Base-by-base conservation (phyloP, 1,284 basidiomycete genomes). In the Naganishia sp. region DNA sequence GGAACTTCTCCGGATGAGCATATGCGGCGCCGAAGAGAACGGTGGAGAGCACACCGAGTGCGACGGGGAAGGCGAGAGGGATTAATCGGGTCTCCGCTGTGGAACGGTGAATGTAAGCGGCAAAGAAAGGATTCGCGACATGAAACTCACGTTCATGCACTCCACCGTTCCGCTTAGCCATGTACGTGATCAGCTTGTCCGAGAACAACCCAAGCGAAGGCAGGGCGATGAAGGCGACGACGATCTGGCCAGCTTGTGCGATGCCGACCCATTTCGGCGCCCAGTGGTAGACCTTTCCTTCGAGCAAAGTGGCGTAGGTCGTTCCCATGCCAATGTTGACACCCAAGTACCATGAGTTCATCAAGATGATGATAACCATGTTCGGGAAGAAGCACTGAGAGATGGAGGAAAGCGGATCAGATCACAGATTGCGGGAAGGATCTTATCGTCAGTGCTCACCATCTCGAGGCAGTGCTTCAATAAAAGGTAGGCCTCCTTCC, bases 271-370 rank as follows among this genome's bases (percentile, higher is more conserved):
- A 57, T 33, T 57, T 57, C 3, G 55, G 55, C 31, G 55, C 55
- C 55, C 55, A 57, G 44, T 57, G 44, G 28, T 57, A 57, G 28
- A 44, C 43, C n/a, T 42, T 13, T 2, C 43, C 55, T 57, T 57
- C 55, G 43, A 57, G 55, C 15, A 57, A 25, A 25, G 55, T 57
- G 16, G 55, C 55, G 25, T 57, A 57, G 43, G 55, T 57, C 3
- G 55, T 57, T n/a, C 55, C 55, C 55, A 57, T 57, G 44, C 55
- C 55, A 28, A 57, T 57, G 43, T 57, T 57, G 10, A 57, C 43
- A 3, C 55, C 55, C 43, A 57, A 18, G 16, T 57, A 57, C 55
- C 55, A 57, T 3, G 55, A 57, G 55, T 57, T 57, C 55, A 57
- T 57, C 25, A 57, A 57, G 23, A 57, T 46, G 3, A 57, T 46